Percentiles rank a stretch among this genome's conserved stretches.
Conservation (phyloP, 169 alveolate species). For the Plasmodium berghei region DNA sequence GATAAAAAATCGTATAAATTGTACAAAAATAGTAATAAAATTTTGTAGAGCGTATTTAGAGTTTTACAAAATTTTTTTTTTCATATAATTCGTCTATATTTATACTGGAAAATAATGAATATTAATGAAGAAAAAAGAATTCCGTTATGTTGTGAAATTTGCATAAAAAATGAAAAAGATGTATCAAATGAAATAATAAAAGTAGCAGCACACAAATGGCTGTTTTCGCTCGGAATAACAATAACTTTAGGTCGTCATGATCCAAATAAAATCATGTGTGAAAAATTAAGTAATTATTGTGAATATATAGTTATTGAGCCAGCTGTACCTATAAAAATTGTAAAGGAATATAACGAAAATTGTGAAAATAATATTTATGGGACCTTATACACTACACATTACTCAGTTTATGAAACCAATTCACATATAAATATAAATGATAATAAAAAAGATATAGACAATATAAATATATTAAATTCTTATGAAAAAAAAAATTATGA, state of each 20-base stretch:
- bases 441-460: slow-evolving; percentile 7
- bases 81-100: no score
- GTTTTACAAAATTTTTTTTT: no score
- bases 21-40: no score
- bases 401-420: slow-evolving; percentile 50
- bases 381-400: slow-evolving; percentile 43
- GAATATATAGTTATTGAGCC: slow-evolving; percentile 76
- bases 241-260: slow-evolving; percentile 76
- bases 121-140: slow-evolving; percentile 39
- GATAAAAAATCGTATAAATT: no score
- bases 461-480: background rate
- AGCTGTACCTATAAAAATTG: slow-evolving; percentile 70
- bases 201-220: slow-evolving; percentile 71
- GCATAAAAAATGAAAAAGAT: slow-evolving; percentile 61
- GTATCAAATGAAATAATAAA: slow-evolving; percentile 58
- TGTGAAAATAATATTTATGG: slow-evolving; percentile 9
- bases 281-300: slow-evolving; percentile 57
- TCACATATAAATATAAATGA: slow-evolving; percentile 12
- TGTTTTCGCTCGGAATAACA: slow-evolving; percentile 70
- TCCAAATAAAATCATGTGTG: slow-evolving; percentile 62
- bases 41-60: no score
- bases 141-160: slow-evolving; percentile 75
- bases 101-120: slow-evolving; percentile 10
- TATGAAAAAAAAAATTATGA: background rate
- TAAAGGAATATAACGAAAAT: slow-evolving; percentile 53